Percentiles rank a stretch among this genome's conserved stretches.
These are phyloP conservation scores for Bocquillonia castaneifolia DNA, from an alignment of 441 rosid genomes.

Conservation along the genomic window DNA sequence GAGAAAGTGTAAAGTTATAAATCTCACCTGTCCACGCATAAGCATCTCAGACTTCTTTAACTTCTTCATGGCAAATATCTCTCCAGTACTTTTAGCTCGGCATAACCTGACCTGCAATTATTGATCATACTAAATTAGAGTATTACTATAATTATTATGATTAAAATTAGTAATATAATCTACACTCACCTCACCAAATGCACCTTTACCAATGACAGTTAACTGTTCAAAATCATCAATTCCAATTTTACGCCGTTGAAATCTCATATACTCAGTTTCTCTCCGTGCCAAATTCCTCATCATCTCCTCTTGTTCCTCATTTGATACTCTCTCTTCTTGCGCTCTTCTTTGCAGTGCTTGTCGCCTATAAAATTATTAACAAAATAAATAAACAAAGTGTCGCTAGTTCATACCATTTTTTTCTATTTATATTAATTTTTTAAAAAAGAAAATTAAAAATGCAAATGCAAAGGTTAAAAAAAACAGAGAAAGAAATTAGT, in stretches of 20 bases:
- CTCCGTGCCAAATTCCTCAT: constrained; percentile 76
- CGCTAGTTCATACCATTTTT: not conserved
- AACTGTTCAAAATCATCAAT: constrained; percentile 86
- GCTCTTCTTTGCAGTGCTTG: constrained; percentile 72
- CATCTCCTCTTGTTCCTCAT: constrained; percentile 85
- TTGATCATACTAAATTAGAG: not conserved
- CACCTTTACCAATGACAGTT: constrained; percentile 86
- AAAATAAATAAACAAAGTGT: not conserved
- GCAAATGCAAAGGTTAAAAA: not conserved
- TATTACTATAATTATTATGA: too few relatives aligned
- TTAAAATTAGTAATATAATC: not conserved
- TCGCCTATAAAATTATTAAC: constrained; percentile 47
- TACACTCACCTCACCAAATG: constrained; percentile 76
- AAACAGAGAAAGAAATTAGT: not conserved
- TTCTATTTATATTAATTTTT: too few relatives aligned
- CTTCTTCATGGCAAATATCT: constrained; percentile 90
- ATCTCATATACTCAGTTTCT: constrained; percentile 88
- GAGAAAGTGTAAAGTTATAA: constrained; percentile 4
- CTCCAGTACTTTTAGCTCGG: constrained; percentile 72
- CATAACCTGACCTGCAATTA: constrained; percentile 70
- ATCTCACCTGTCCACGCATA: constrained; percentile 88
- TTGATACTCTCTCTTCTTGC: constrained; percentile 76
- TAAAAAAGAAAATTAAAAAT: not conserved
- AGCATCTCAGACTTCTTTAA: constrained; percentile 92
- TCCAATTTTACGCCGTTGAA: constrained; percentile 90